phyloP scores from a whole-genome alignment of 2,329 filamentous ascomycete species.

The Nannizziopsis barbatae region DNA sequence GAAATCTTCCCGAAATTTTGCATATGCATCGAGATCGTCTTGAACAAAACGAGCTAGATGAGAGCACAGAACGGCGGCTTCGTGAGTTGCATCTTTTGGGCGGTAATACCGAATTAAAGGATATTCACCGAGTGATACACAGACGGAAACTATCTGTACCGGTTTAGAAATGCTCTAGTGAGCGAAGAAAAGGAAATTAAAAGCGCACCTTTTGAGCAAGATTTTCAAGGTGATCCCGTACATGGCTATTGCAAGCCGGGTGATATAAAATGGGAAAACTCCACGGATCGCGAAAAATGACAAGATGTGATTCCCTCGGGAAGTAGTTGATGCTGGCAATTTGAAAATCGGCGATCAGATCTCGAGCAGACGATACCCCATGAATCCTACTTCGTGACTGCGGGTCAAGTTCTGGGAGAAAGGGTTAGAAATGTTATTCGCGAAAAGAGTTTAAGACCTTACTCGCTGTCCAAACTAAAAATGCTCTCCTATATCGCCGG shows the following conservation, averaged over 20 bases:
- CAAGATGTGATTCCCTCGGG: conserved; percentile 78
- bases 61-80: conserved; percentile 75
- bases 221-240: conserved; percentile 69
- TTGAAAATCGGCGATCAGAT: conserved; percentile 67
- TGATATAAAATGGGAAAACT: conserved; percentile 92
- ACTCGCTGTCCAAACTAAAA: conserved; percentile 74
- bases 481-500: conserved; percentile 65
- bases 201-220: conserved; percentile 72
- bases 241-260: conserved; percentile 72
- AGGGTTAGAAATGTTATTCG: conserved; percentile 7
- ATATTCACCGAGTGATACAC: conserved; percentile 85
- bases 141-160: conserved; percentile 66
- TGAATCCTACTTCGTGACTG: conserved; percentile 63
- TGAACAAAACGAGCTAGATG: conserved; percentile 87
- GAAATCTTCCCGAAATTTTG: conserved; percentile 71
- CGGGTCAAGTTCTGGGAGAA: conserved; percentile 44
- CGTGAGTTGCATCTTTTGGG: conserved; percentile 63
- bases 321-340: conserved; percentile 81
- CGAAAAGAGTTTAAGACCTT: conserved; percentile 19
- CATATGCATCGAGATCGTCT: conserved; percentile 80
- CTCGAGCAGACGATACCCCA: conserved; percentile 54
- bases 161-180: background rate
- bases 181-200: conserved; percentile 15
- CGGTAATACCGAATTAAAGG: conserved; percentile 86
- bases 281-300: conserved; percentile 89